A percentile compares a stretch with the other conserved stretches of the same genome.
These are phyloP conservation scores for Colletotrichum filicis DNA, from an alignment of 2,329 filamentous ascomycete genomes.

Conservation along the genomic window DNA sequence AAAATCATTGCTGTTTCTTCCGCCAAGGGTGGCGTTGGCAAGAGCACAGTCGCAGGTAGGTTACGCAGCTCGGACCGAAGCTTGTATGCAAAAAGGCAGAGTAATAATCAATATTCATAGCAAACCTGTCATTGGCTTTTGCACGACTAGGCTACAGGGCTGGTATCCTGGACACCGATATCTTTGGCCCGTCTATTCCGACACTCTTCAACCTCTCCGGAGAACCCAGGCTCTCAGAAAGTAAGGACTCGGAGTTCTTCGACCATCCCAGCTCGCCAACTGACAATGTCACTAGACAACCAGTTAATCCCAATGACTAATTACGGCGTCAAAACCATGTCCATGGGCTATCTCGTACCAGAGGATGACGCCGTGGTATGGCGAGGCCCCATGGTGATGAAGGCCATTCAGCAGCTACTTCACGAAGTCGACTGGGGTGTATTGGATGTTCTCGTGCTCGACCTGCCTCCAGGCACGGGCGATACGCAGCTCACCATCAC, in stretches of 20 bases:
- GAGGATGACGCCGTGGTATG: constrained; percentile 88
- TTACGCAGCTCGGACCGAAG: background rate
- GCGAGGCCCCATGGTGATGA: constrained; percentile 98
- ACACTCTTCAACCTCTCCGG: constrained; percentile 86
- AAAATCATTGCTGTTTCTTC: constrained; percentile 98
- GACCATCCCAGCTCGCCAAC: background rate
- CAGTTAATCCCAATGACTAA: constrained; percentile 89
- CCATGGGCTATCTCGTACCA: constrained; percentile 92
- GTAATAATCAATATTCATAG: constrained; percentile 39
- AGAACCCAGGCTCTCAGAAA: constrained; percentile 79
- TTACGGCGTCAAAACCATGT: constrained; percentile 98
- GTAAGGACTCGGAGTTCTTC: constrained; percentile 55
- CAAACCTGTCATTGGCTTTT: constrained; percentile 88
- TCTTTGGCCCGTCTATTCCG: constrained; percentile 95
- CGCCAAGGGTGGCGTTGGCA: constrained; percentile 97
- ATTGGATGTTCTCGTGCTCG: constrained; percentile 88
- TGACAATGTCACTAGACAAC: constrained; percentile 64
- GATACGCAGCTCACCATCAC: constrained; percentile 98
- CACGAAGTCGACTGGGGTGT: constrained; percentile 96
- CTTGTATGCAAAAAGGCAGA: constrained; percentile 35
- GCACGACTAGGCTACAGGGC: constrained; percentile 83
- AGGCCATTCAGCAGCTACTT: constrained; percentile 92
- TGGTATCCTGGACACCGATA: constrained; percentile 94
- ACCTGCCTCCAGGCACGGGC: constrained; percentile 93
- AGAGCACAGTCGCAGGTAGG: constrained; percentile 88